phyloP scores from a whole-genome alignment of 1,139 yeast genomes.

The Sugiyamaella xylanicola region DNA sequence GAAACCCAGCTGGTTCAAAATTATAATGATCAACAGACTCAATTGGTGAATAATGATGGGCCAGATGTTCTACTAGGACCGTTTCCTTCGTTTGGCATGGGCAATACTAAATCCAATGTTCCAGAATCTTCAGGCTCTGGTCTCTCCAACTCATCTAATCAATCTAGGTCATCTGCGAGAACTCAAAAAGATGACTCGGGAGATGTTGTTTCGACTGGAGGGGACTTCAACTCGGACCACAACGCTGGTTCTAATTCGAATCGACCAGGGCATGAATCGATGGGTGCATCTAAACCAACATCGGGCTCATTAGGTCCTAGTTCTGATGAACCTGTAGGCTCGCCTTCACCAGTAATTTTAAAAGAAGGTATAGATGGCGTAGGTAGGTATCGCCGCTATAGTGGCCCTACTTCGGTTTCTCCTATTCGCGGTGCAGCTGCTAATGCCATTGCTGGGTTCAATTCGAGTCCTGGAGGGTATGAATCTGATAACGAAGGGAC shows the following conservation, averaged over 20 bases:
- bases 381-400: slow-evolving; percentile 12
- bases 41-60: neutral
- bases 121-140: neutral
- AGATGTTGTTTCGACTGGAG: neutral
- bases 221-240: neutral
- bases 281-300: neutral
- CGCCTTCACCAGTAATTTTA: slow-evolving; percentile 4
- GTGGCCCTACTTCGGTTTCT: slow-evolving; percentile 10
- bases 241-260: neutral
- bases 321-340: slow-evolving; percentile 12
- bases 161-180: neutral
- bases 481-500: slow-evolving; percentile 1
- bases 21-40: slow-evolving; percentile 8
- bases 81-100: slow-evolving; percentile 16
- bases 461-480: slow-evolving; percentile 14
- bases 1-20: neutral
- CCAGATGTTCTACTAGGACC: slow-evolving; percentile 8
- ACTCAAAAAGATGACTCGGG: slow-evolving; percentile 4
- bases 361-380: slow-evolving; percentile 13
- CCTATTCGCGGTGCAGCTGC: slow-evolving; percentile 19
- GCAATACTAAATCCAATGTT: neutral
- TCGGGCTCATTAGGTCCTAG: neutral
- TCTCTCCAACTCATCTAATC: neutral
- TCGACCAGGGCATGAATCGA: neutral
- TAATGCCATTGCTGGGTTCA: slow-evolving; percentile 9